Evolutionary conservation across 441 rosid species (phyloP), one percentile per base, ranked within the genome.

Genomic region (Mallotus repandus): DNA sequence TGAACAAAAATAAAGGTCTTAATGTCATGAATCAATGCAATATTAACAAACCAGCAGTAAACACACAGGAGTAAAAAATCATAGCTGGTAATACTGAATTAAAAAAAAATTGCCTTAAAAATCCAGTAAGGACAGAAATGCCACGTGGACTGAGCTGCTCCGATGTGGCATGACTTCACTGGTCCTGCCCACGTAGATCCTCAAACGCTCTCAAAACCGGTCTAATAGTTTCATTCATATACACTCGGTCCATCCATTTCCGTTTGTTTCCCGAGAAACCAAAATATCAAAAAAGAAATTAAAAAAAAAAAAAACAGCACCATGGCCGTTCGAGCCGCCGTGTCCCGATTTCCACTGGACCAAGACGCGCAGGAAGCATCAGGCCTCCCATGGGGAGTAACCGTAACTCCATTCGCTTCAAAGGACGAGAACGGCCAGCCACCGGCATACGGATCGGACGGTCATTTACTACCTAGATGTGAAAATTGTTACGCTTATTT

Each of bases 401-500:
- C 97, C 9, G 88, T 96, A n/a, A 88, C 97, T 19, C 99, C 99
- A 35, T 93, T 96, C 80, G 87, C 97, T 9, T 62, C 91, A 32
- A 83, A 86, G 87, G 99, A 93, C 82, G 97, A 96, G 89, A 89
- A 82, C 83, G 96, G 89, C 15, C 81, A 77, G 81, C 74, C 84
- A 8, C 96, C 99, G 52, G 88, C 76, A 19, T 89, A 81, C 75
- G 99, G 99, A 83, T 88, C 87, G 62, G 87, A 87, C 73, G 98
- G 97, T 5, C 83, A 93, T 43, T 80, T 89, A 66, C 79, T 96
- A 19, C 99, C 99, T 66, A 87, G 98, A 66, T 93, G 97, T 86
- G 99, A 96, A 79, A 90, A 90, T 77, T 93, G 98, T 74, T 93
- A 86, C 74, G 98, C 90, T 2, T 93, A 96, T 89, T 96, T 96